Evolutionary conservation across 768 basidiomycete species (phyloP).

Genomic region (Melanogaster broomeanus): DNA sequence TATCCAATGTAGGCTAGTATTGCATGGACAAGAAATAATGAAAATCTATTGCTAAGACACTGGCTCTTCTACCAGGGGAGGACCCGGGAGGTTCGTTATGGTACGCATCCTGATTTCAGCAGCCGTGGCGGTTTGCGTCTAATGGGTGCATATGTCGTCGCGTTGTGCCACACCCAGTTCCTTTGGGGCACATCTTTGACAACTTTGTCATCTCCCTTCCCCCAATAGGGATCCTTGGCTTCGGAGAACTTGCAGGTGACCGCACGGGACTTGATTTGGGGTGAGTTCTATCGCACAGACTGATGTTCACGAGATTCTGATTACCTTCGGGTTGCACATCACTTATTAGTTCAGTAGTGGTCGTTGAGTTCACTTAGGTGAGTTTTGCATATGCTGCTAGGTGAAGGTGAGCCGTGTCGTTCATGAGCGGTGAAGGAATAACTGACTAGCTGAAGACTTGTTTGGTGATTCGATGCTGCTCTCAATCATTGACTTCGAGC

Average conservation of each 20-base stretch:
- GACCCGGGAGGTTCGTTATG: too few relatives aligned
- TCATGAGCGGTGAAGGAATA: background rate
- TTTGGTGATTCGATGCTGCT: background rate
- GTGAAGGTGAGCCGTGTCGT: background rate
- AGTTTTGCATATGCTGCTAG: constrained; percentile 1
- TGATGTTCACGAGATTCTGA: background rate
- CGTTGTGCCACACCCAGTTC: background rate
- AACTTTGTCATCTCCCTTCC: fast-evolving
- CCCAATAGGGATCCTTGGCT: constrained; percentile 19
- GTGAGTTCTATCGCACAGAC: constrained; percentile 1
- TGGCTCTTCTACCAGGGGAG: too few relatives aligned
- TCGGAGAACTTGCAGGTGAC: background rate
- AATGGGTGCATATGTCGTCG: background rate
- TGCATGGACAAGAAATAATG: too few relatives aligned
- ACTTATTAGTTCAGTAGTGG: background rate
- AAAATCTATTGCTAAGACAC: too few relatives aligned
- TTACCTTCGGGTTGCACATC: constrained; percentile 15
- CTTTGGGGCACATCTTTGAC: background rate
- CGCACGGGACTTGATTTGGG: constrained; percentile 1
- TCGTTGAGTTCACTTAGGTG: background rate
- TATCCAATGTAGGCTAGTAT: too few relatives aligned
- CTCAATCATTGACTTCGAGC: background rate
- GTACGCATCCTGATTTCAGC: background rate
- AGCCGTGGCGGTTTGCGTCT: background rate
- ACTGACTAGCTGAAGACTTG: constrained; percentile 13